These are phyloP conservation scores for Plasmopara viticola DNA, from an alignment of 352 stramenopile genomes.

Conservation along the genomic window DNA sequence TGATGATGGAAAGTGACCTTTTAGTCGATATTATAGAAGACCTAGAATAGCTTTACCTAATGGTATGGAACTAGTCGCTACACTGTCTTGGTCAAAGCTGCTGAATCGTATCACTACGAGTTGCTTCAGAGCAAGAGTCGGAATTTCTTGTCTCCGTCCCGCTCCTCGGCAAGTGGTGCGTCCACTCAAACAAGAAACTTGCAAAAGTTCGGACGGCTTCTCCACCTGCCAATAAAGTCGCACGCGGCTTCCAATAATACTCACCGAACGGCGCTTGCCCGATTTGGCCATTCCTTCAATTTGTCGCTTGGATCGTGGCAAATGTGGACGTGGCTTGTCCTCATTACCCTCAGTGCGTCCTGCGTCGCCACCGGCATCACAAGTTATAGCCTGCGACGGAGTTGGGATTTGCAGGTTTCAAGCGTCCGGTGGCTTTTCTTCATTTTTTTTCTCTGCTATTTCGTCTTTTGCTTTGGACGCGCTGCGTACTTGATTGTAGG, in stretches of 20 bases:
- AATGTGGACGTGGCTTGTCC: slow-evolving; percentile 29
- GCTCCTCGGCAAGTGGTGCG: background rate
- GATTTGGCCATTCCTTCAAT: slow-evolving; percentile 1
- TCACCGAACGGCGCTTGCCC: background rate
- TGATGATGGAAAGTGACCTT: too few species aligned
- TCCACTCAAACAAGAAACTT: background rate
- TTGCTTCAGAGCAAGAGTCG: too few species aligned
- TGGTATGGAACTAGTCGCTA: too few species aligned
- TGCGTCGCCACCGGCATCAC: slow-evolving; percentile 34
- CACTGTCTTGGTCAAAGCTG: too few species aligned
- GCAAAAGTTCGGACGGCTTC: slow-evolving; percentile 17
- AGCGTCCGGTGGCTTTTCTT: slow-evolving; percentile 62
- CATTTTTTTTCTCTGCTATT: slow-evolving; percentile 47
- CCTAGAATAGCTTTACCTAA: too few species aligned
- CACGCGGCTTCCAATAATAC: slow-evolving; percentile 8
- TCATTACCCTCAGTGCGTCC: slow-evolving; percentile 24
- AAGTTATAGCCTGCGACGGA: slow-evolving; percentile 30
- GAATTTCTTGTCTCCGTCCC: too few species aligned
- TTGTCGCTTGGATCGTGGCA: slow-evolving; percentile 7
- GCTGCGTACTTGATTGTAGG: slow-evolving; percentile 35
- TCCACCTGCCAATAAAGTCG: slow-evolving; percentile 7
- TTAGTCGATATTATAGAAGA: too few species aligned
- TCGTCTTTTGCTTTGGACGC: slow-evolving; percentile 25
- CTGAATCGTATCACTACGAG: too few species aligned
- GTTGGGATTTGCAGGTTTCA: slow-evolving; percentile 45